A percentile compares a stretch with the other conserved stretches of the same genome.
Conservation (phyloP, 1,139 yeast genomes). For the Geotrichum macrosporum region DNA sequence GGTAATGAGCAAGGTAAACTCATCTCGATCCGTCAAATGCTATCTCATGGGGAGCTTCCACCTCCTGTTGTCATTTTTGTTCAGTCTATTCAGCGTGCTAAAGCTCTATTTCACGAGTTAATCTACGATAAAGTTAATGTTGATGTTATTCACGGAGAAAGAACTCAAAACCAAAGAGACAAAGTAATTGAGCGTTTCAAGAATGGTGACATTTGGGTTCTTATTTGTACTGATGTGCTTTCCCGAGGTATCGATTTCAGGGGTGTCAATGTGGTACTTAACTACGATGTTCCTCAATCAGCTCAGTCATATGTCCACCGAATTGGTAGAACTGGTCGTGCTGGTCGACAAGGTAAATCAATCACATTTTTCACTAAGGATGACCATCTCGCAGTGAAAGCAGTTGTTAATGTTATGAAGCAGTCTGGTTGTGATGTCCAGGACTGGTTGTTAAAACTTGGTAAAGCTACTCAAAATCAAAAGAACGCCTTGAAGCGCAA, state of each 20-base stretch:
- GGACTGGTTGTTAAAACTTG: slow-evolving; percentile 75
- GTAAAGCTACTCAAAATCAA: slow-evolving; percentile 64
- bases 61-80: slow-evolving; percentile 87
- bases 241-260: slow-evolving; percentile 96
- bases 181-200: slow-evolving; percentile 96
- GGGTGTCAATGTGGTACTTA: slow-evolving; percentile 93
- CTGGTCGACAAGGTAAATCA: slow-evolving; percentile 91
- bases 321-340: slow-evolving; percentile 97
- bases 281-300: slow-evolving; percentile 89
- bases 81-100: slow-evolving; percentile 92
- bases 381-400: slow-evolving; percentile 69
- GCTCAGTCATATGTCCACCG: slow-evolving; percentile 90
- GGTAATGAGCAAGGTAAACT: slow-evolving; percentile 91
- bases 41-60: too few relatives aligned
- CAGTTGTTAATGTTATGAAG: slow-evolving; percentile 89
- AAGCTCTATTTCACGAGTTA: slow-evolving; percentile 79
- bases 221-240: slow-evolving; percentile 96
- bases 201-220: slow-evolving; percentile 75
- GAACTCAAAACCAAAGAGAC: slow-evolving; percentile 87
- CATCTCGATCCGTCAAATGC: slow-evolving; percentile 83
- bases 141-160: slow-evolving; percentile 85
- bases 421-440: slow-evolving; percentile 77
- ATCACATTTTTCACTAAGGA: slow-evolving; percentile 91
- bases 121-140: slow-evolving; percentile 93
- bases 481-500: slow-evolving; percentile 60